Conservation (phyloP, 2,329 filamentous ascomycete species). For the Colletotrichum costaricense region DNA sequence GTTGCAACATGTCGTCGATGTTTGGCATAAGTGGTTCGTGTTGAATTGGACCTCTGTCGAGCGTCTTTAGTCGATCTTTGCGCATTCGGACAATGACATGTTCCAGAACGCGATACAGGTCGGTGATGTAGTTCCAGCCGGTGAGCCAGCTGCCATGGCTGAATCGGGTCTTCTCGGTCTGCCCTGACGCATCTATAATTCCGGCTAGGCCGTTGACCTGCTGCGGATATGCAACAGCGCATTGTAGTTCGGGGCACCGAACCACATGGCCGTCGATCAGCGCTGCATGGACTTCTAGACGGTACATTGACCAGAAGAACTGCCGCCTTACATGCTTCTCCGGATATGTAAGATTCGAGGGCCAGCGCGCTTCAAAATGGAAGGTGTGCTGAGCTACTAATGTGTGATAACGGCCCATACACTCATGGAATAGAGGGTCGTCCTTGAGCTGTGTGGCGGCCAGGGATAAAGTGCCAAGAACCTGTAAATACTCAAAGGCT, state of each 20-base stretch:
- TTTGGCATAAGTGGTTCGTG: conserved; percentile 28
- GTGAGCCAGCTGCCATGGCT: conserved; percentile 55
- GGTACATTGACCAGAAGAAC: conserved; percentile 67
- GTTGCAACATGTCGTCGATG: conserved; percentile 26
- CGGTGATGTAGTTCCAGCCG: conserved; percentile 69
- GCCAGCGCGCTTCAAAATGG: conserved; percentile 67
- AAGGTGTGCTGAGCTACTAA: conserved; percentile 59
- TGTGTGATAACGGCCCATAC: conserved; percentile 62
- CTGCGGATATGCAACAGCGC: conserved; percentile 33
- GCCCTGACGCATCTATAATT: conserved; percentile 14
- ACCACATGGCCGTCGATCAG: conserved; percentile 57
- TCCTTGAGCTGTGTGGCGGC: conserved; percentile 63
- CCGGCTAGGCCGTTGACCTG: conserved; percentile 20
- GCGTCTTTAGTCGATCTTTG: conserved; percentile 30
- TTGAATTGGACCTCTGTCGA: conserved; percentile 15
- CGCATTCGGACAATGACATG: conserved; percentile 51
- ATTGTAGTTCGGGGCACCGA: conserved; percentile 36
- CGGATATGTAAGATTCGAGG: conserved; percentile 52
- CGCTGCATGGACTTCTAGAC: conserved; percentile 64
- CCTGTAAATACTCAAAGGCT: conserved; percentile 34
- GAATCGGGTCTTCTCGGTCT: conserved; percentile 12
- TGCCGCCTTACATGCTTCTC: conserved; percentile 47
- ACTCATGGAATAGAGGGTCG: conserved; percentile 60
- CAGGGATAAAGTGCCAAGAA: conserved; percentile 60
- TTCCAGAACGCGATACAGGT: conserved; percentile 67